phyloP scores from a whole-genome alignment of 208 protist species.

The Acanthamoeba polyphaga region DNA sequence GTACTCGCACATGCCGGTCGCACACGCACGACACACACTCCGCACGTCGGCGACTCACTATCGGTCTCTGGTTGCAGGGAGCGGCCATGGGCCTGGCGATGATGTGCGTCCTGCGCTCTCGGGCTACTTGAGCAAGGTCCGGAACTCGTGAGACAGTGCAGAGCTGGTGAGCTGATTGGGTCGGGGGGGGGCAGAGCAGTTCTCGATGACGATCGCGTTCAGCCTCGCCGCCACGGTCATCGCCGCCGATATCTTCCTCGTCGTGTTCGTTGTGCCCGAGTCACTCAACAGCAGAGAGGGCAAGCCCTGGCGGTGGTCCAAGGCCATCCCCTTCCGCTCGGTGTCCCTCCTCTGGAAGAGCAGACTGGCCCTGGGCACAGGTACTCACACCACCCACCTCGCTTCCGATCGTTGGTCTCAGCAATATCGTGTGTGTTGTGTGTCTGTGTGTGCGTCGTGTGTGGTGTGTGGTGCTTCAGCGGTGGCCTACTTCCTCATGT shows the following conservation, averaged over 20 bases:
- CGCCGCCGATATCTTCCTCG: not conserved
- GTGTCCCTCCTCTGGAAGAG: not conserved
- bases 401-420: not conserved
- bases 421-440: not conserved
- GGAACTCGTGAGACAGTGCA: no score
- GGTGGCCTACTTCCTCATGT: not conserved
- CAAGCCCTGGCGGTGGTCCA: not conserved
- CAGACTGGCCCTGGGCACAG: not conserved
- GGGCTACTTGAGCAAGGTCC: conserved; percentile 14
- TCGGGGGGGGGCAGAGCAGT: not conserved
- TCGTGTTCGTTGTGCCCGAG: not conserved
- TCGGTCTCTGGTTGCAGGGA: not conserved
- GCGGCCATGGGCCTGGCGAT: not conserved
- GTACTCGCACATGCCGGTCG: not conserved
- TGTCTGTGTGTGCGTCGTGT: no score
- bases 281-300: not conserved
- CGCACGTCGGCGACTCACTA: no score
- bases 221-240: not conserved
- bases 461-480: not conserved
- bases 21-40: no score
- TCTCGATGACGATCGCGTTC: not conserved
- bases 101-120: not conserved
- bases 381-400: not conserved
- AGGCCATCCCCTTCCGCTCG: not conserved
- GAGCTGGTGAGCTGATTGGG: no score